phyloP scores from a whole-genome alignment of 805 yeast species.

The Dipodascopsis uninucleata region DNA sequence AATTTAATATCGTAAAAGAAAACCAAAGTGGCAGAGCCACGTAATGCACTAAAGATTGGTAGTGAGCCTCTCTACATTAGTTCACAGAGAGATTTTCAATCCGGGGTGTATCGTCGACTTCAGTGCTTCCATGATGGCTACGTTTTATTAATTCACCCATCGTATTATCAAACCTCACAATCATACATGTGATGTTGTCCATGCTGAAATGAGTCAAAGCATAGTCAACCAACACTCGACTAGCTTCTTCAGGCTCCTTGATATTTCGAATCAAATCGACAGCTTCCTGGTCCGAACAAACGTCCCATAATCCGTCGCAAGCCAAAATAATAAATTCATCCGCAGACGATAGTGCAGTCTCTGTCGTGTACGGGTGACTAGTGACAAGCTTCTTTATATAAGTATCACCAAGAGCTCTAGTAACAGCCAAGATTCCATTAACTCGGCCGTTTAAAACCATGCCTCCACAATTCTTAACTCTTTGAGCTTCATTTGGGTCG shows the following conservation, averaged over 20 bases:
- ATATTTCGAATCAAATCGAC: slow-evolving; percentile 61
- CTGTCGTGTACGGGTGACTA: slow-evolving; percentile 89
- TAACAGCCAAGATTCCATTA: slow-evolving; percentile 92
- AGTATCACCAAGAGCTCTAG: slow-evolving; percentile 89
- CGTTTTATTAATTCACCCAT: slow-evolving; percentile 15
- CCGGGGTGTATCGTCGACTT: too few species aligned
- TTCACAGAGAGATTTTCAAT: too few species aligned
- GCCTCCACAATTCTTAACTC: slow-evolving; percentile 80
- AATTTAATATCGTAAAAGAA: too few species aligned
- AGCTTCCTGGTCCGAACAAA: slow-evolving; percentile 78
- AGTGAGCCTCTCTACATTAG: too few species aligned
- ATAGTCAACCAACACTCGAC: slow-evolving; percentile 23
- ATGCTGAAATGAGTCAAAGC: slow-evolving; percentile 80
- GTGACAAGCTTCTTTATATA: slow-evolving; percentile 85
- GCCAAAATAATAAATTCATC: slow-evolving; percentile 86
- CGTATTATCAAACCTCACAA: slow-evolving; percentile 42
- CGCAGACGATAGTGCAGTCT: slow-evolving; percentile 61
- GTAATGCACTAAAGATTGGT: too few species aligned
- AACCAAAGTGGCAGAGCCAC: too few species aligned
- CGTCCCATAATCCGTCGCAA: slow-evolving; percentile 98
- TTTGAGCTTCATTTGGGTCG: slow-evolving; percentile 68
- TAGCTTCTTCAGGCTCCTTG: slow-evolving; percentile 35
- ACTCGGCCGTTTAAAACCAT: slow-evolving; percentile 85
- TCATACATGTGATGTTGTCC: slow-evolving; percentile 93
- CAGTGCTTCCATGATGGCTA: too few species aligned